Conservation (phyloP, 202 grass and related monocot genomes). For the Panicum hallii region DNA sequence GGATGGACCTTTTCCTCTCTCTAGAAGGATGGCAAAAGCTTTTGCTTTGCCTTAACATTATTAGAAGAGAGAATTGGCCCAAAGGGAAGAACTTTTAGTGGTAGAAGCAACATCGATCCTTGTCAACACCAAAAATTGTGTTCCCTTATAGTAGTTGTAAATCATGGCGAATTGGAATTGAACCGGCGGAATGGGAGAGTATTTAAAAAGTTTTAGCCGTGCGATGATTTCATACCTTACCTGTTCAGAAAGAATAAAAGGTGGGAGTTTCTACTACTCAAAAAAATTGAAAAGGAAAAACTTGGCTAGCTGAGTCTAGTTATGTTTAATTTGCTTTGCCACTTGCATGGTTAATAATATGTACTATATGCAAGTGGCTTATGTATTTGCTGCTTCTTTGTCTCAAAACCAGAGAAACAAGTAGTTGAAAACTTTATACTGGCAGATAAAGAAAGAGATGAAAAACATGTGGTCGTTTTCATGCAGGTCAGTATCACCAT, state of each 20-base stretch:
- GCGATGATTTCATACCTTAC: background rate
- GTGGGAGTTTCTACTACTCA: background rate
- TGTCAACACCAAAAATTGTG: background rate
- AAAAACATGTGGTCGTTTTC: constrained; percentile 40
- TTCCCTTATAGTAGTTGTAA: background rate
- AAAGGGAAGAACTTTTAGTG: too few species aligned
- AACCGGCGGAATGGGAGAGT: background rate
- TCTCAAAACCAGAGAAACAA: constrained; percentile 12
- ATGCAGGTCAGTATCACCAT: constrained; percentile 7
- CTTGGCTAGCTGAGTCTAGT: background rate
- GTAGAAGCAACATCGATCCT: background rate
- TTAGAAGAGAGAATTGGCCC: too few species aligned
- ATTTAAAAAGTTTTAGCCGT: background rate
- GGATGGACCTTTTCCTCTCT: too few species aligned
- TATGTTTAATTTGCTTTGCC: constrained; percentile 2
- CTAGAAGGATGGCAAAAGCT: too few species aligned
- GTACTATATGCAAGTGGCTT: background rate
- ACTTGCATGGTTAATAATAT: background rate
- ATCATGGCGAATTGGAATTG: background rate
- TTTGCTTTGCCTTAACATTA: too few species aligned
- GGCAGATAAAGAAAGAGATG: background rate
- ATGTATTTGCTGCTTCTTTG: background rate
- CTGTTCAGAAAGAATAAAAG: background rate
- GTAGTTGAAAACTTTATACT: background rate
- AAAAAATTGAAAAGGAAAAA: background rate